Evolutionary conservation across 768 basidiomycete genomes (phyloP).

Genomic region (Lenzites betulinus): DNA sequence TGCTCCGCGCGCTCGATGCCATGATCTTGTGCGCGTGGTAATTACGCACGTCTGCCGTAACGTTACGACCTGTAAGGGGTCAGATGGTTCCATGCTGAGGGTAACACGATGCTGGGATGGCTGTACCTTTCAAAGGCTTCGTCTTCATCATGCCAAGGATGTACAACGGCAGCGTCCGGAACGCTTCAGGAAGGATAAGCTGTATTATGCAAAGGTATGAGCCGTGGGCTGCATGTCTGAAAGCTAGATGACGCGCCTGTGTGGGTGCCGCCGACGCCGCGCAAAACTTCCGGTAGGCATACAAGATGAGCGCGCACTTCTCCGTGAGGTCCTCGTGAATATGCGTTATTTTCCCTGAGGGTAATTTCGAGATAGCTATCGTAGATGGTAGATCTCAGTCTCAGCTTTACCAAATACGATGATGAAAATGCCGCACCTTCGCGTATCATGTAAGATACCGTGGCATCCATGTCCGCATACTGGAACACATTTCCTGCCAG

Average conservation of each 20-base stretch:
- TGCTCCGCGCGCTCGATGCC: slow-evolving; percentile 64
- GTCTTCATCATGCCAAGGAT: slow-evolving; percentile 81
- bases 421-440: slow-evolving; percentile 55
- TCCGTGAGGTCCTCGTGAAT: slow-evolving; percentile 87
- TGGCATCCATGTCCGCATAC: slow-evolving; percentile 87
- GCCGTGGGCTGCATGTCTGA: not conserved
- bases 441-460: slow-evolving; percentile 71
- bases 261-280: slow-evolving; percentile 74
- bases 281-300: slow-evolving; percentile 88
- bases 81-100: not conserved
- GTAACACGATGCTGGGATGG: slow-evolving; percentile 6
- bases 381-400: not conserved
- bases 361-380: slow-evolving; percentile 69
- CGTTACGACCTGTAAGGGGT: slow-evolving; percentile 63
- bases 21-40: slow-evolving; percentile 78
- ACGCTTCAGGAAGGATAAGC: slow-evolving; percentile 94
- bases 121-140: slow-evolving; percentile 90
- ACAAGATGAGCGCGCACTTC: slow-evolving; percentile 74
- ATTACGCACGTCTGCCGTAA: slow-evolving; percentile 93
- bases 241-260: slow-evolving; percentile 53
- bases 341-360: slow-evolving; percentile 60
- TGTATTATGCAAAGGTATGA: slow-evolving; percentile 34
- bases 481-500: slow-evolving; percentile 92
- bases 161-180: slow-evolving; percentile 83
- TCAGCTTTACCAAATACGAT: not conserved